Conservation (phyloP, 352 stramenopile genomes). For the Aphanomyces invadans region DNA sequence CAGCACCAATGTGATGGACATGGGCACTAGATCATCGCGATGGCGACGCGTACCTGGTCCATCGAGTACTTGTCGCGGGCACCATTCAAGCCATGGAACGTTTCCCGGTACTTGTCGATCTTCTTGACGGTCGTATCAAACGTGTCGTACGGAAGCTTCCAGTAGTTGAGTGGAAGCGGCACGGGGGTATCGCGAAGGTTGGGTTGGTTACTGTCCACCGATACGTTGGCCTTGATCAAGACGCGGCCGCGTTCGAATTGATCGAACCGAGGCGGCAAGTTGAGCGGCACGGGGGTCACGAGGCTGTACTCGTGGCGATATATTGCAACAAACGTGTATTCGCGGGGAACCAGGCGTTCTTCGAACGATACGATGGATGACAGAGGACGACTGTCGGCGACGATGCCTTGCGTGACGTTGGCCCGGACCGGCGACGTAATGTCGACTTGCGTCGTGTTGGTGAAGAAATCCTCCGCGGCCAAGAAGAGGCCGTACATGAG, state of each 20-base stretch:
- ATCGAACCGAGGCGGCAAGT: conserved; percentile 92
- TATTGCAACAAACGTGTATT: conserved; percentile 88
- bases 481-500: conserved; percentile 91
- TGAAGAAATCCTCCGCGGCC: conserved; percentile 81
- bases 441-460: conserved; percentile 83
- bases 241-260: conserved; percentile 90
- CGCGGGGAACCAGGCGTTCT: conserved; percentile 51
- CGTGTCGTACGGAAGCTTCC: conserved; percentile 64
- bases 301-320: conserved; percentile 58
- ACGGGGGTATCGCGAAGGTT: conserved; percentile 68
- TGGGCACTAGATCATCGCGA: neutral
- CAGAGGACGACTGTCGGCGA: conserved; percentile 56
- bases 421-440: conserved; percentile 68
- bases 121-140: conserved; percentile 74
- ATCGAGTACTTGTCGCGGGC: conserved; percentile 67
- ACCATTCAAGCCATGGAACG: conserved; percentile 69
- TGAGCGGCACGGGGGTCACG: conserved; percentile 78
- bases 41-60: conserved; percentile 36
- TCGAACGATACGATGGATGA: conserved; percentile 82
- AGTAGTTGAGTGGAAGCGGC: conserved; percentile 44
- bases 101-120: conserved; percentile 93
- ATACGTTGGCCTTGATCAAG: conserved; percentile 90
- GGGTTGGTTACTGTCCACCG: conserved; percentile 45
- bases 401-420: conserved; percentile 62
- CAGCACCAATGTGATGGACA: conserved; percentile 16